These are phyloP conservation scores for Aspergillus funiculosus DNA, from an alignment of 495 filamentous ascomycete genomes.

Conservation along the genomic window DNA sequence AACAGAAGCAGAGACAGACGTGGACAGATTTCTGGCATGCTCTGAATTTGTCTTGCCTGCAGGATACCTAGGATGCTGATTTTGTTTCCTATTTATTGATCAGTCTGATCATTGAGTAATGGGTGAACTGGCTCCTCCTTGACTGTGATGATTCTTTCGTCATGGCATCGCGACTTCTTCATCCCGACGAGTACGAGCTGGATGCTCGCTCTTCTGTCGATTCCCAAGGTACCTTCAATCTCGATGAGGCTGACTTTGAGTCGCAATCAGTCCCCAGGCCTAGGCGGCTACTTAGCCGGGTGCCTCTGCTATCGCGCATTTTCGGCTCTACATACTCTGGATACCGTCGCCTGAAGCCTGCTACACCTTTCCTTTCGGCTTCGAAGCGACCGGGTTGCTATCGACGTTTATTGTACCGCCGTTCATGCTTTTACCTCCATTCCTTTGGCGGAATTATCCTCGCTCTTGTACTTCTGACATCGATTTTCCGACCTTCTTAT, in stretches of 20 bases:
- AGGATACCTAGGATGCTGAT: too few relatives aligned
- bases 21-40: too few relatives aligned
- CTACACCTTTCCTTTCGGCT: slow-evolving; percentile 24
- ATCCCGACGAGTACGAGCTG: slow-evolving; percentile 45
- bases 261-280: slow-evolving; percentile 33
- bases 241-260: slow-evolving; percentile 47
- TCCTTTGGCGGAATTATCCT: slow-evolving; percentile 63
- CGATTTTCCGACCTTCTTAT: slow-evolving; percentile 56
- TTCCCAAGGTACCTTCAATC: slow-evolving; percentile 42
- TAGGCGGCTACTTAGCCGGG: slow-evolving; percentile 21
- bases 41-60: too few relatives aligned
- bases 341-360: slow-evolving; percentile 33
- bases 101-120: slow-evolving; percentile 8
- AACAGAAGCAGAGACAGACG: neutral
- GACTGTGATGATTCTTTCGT: slow-evolving; percentile 15
- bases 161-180: slow-evolving; percentile 41
- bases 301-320: slow-evolving; percentile 27
- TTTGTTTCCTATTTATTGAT: neutral
- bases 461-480: slow-evolving; percentile 48
- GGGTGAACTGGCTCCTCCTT: slow-evolving; percentile 4
- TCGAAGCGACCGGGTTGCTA: slow-evolving; percentile 25
- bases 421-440: slow-evolving; percentile 57
- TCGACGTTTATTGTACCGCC: slow-evolving; percentile 49
- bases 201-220: slow-evolving; percentile 41
- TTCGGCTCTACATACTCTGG: slow-evolving; percentile 26